Percentiles rank a stretch among this genome's conserved stretches.
Evolutionary conservation across 2,329 filamentous ascomycete species (phyloP).

Genomic region (Leptodontidium sp.): DNA sequence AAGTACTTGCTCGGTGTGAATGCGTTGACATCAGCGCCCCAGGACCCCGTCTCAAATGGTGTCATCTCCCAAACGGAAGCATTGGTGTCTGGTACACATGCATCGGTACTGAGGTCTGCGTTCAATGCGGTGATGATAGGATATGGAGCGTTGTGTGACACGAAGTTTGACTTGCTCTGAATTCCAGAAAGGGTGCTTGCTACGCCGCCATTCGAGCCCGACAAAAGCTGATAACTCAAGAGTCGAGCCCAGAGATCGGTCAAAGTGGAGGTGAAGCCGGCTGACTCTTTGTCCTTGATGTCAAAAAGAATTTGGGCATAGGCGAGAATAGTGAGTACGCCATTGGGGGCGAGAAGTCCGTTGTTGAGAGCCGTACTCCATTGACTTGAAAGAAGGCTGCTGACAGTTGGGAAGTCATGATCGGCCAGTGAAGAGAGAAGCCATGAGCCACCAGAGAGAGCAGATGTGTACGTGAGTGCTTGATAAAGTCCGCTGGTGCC

Average conservation of each 20-base stretch:
- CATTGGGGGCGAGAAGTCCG: conserved; percentile 10
- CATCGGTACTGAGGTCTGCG: conserved; percentile 2
- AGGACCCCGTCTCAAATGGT: conserved; percentile 18
- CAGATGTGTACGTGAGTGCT: conserved; percentile 32
- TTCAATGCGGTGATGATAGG: conserved; percentile 17
- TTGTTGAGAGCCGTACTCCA: conserved; percentile 12
- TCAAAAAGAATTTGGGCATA: conserved; percentile 14
- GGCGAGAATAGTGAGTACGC: not conserved
- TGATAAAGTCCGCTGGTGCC: conserved; percentile 32
- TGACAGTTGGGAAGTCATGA: conserved; percentile 24
- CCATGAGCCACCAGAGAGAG: conserved; percentile 32
- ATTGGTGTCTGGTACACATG: conserved; percentile 13
- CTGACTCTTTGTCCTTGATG: conserved; percentile 18
- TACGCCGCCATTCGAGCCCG: conserved; percentile 13
- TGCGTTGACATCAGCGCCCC: conserved; percentile 9
- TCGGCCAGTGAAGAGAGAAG: conserved; percentile 29
- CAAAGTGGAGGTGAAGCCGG: conserved; percentile 12
- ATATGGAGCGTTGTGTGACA: conserved; percentile 6
- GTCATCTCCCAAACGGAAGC: conserved; percentile 18
- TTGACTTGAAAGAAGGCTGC: conserved; percentile 6
- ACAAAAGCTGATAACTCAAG: conserved; percentile 20
- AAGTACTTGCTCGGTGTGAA: conserved; percentile 24
- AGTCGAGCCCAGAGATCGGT: conserved; percentile 22
- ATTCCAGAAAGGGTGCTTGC: conserved; percentile 19
- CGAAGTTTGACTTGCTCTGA: conserved; percentile 15